These are phyloP conservation scores for Artemisia tridentata DNA, from an alignment of 129 eudicot genomes.

Conservation along the genomic window DNA sequence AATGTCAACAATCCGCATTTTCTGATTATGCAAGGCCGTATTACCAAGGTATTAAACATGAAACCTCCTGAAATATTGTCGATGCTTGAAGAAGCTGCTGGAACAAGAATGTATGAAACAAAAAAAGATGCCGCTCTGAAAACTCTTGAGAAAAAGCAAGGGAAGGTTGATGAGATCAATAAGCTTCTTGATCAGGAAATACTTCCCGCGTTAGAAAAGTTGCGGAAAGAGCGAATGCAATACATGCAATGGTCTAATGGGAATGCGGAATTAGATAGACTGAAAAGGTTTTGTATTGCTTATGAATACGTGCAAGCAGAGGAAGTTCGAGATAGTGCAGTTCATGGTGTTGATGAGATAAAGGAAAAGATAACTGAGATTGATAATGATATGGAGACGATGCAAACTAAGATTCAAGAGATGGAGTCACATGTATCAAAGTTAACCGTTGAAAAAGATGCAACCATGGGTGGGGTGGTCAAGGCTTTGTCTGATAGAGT, in stretches of 20 bases:
- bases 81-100: slow-evolving; percentile 99
- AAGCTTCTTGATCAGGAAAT: slow-evolving; percentile 97
- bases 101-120: slow-evolving; percentile 98
- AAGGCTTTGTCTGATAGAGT: slow-evolving; percentile 74
- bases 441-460: slow-evolving; percentile 68
- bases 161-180: slow-evolving; percentile 95
- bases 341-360: slow-evolving; percentile 61
- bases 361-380: slow-evolving; percentile 71
- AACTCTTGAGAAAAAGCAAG: slow-evolving; percentile 95
- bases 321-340: slow-evolving; percentile 70
- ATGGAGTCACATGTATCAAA: slow-evolving; percentile 67
- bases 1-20: slow-evolving; percentile 99
- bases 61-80: slow-evolving; percentile 99
- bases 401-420: slow-evolving; percentile 58
- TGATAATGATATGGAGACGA: slow-evolving; percentile 41
- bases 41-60: slow-evolving; percentile 96
- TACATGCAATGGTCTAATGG: slow-evolving; percentile 99
- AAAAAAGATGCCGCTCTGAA: slow-evolving; percentile 94
- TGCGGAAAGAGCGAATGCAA: slow-evolving; percentile 93
- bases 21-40: slow-evolving; percentile 99
- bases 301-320: slow-evolving; percentile 89
- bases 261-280: slow-evolving; percentile 86
- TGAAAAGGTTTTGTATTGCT: slow-evolving; percentile 93
- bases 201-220: slow-evolving; percentile 87
- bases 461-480: slow-evolving; percentile 88